Evolutionary conservation across 768 basidiomycete genomes (phyloP).

Genomic region (Sarcodon aspratus): DNA sequence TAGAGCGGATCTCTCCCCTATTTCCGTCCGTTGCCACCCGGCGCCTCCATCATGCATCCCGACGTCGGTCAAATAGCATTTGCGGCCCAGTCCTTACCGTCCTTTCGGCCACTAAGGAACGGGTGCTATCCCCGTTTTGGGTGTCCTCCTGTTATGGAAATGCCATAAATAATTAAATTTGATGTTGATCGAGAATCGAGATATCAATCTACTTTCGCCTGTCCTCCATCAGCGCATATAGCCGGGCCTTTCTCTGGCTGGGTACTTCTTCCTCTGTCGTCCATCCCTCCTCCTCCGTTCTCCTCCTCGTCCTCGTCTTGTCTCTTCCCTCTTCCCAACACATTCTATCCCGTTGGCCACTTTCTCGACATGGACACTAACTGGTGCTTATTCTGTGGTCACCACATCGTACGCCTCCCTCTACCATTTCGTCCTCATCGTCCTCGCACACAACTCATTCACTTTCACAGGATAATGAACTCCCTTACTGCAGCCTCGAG

Average conservation of each 20-base stretch:
- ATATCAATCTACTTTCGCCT: constrained; percentile 3
- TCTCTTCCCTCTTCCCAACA: constrained; percentile 4
- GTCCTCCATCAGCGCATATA: not conserved
- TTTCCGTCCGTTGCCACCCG: too few relatives aligned
- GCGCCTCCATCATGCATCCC: too few relatives aligned
- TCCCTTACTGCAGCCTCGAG: constrained; percentile 46
- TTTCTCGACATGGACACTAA: constrained; percentile 41
- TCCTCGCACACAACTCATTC: constrained; percentile 9
- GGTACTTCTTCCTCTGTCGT: constrained; percentile 5
- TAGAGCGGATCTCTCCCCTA: too few relatives aligned
- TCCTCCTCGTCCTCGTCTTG: constrained; percentile 8
- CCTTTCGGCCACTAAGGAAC: not conserved
- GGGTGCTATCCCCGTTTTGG: too few relatives aligned
- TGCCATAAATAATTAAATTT: not conserved
- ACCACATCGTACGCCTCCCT: constrained; percentile 36
- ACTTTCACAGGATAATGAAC: constrained; percentile 19
- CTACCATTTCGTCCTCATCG: constrained; percentile 1
- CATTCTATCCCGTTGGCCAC: constrained; percentile 11
- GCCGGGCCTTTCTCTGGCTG: not conserved
- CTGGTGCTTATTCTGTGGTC: constrained; percentile 61
- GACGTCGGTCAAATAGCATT: too few relatives aligned
- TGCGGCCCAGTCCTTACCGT: not conserved
- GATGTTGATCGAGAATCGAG: constrained; percentile 2
- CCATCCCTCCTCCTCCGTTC: constrained; percentile 8
- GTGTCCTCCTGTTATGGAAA: not conserved